Conservation (phyloP, 192 early-diverging fungal genomes). For the Backusella tuberculispora region DNA sequence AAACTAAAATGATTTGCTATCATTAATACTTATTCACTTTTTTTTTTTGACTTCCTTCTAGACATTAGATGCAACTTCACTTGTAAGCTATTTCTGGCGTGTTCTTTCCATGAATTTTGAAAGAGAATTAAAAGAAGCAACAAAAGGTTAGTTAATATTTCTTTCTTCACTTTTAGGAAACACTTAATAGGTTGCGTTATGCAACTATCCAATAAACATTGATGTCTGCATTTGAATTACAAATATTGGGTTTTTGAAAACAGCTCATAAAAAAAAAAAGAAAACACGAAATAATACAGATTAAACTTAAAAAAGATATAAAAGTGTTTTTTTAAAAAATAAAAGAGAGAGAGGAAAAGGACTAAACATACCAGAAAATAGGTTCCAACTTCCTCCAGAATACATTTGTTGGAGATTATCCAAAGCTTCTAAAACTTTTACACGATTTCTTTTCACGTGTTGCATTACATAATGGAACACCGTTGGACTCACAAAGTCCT, state of each 20-base stretch:
- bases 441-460: constrained; percentile 60
- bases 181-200: background rate
- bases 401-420: constrained; percentile 56
- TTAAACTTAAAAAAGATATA: background rate
- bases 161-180: no score
- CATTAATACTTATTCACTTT: no score
- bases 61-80: constrained; percentile 50
- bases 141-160: constrained; percentile 33
- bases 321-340: no score
- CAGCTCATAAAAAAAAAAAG: background rate
- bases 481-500: constrained; percentile 50
- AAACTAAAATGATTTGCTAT: no score
- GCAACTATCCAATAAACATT: background rate
- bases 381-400: constrained; percentile 58
- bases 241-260: background rate
- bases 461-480: constrained; percentile 46
- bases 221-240: background rate
- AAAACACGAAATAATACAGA: no score
- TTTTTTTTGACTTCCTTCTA: background rate
- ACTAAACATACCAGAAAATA: constrained; percentile 17
- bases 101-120: constrained; percentile 56
- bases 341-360: background rate
- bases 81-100: constrained; percentile 61
- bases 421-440: constrained; percentile 51
- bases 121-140: constrained; percentile 54